Evolutionary conservation across 768 basidiomycete species (phyloP), one percentile per base, ranked within the genome.

Genomic region (Macrolepiota albuminosa): DNA sequence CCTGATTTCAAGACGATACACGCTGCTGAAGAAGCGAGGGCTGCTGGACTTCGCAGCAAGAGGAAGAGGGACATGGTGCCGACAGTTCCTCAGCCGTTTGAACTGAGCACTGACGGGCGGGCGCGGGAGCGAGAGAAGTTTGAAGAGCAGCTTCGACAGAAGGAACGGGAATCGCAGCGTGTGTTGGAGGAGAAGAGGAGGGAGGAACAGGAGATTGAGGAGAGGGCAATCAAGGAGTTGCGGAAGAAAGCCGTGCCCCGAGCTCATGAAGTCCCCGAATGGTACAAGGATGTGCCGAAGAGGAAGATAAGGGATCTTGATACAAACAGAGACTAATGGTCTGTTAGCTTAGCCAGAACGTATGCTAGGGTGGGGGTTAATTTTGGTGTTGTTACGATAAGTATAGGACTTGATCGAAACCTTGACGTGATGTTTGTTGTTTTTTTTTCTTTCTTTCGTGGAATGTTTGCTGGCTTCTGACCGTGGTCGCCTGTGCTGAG

Each of bases 201-300:
- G 67, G 75, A 75, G 66, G 70, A 75, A 66, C 83, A 78, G 67
- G 76, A 77, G 67, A 76, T 81, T 65, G 87, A 89, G 72, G 85
- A 83, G 71, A 72, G 70, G 69, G 85, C 84, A 73, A 69, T 88
- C 60, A 78, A 70, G 68, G 87, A 85, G 73, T 61, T 88, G 67
- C 74, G 89, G 69, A 82, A 78, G 75, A 79, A 76, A 63, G 80
- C 86, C 18, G 73, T 91, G 49, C 86, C 87, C 26, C 83, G 77
- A 70, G 89, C 89, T 49, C 79, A 90, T 68, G 83, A 82, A 65
- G 79, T 91, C 29, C 89, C 89, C 11, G 86, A 84, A 63, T 91
- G 89, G 89, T 91, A 91, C 66, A 84, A 81, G 64, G 80, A 81
- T 46, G 84, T 81, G 69, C 87, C 87, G 65, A 89, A 80, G 80